Evolutionary conservation across 306 rosid species (phyloP), one percentile per base, ranked within the genome.

Genomic region (Medicago lupulina): DNA sequence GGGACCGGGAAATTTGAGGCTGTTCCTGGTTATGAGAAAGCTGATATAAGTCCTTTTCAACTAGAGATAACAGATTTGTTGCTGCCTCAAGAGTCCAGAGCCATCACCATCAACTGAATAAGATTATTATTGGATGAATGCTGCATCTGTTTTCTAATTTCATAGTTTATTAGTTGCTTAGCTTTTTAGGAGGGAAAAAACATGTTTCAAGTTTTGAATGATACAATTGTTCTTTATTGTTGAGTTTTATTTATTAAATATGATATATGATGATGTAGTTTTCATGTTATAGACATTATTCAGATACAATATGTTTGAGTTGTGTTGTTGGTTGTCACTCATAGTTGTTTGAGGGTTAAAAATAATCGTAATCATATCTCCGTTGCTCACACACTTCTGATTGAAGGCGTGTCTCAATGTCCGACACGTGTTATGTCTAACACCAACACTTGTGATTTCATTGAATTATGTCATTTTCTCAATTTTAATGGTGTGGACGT

Each of bases 11-110:
- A 28, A 1, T 72, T 72, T 72, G 12, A 25, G 14, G 34, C 19
- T 2, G 55, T 80, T 57, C 21, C 36, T 66, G 83, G 79, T 36
- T 73, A 80, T 80, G 75, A 73, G 2, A 74, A 57, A 58, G 19
- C 31, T 34, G 63, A 80, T 73, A 57, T 73, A 1, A 80, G 75
- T 47, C 83, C 75, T 7, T 80, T 66, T 38, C 75, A 73, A 19
- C 11, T 80, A 5, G 70, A 43, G 28, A 21, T 80, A n/a, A 5
- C 16, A 14, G 39, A 44, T 21, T 23, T 67, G 39, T 23, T 46
- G 17, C 5, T 28, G 34, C 43, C 43, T 73, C 2, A 15, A 40
- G 46, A 14, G n/a, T 13, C 55, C 7, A 34, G 38, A 34, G 5
- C 12, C 78, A 14, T 63, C 69, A 36, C 13, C 14, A 53, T 13